Conservation (phyloP, 345 rosid genomes). For the Dipteronia dyeriana region DNA sequence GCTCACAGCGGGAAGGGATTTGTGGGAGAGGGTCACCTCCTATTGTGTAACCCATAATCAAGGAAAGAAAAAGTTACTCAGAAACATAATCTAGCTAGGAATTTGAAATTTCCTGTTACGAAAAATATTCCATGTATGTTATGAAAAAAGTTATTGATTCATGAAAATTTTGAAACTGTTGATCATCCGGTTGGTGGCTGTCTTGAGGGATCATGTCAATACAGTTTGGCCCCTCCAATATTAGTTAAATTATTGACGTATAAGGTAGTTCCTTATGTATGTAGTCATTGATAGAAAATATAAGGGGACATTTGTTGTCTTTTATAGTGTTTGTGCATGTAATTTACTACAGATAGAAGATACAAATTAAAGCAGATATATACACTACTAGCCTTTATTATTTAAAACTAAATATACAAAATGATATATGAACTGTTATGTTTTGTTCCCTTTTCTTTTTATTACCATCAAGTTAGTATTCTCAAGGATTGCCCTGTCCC, state of each 20-base stretch:
- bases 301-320: neutral
- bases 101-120: neutral
- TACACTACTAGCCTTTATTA: neutral
- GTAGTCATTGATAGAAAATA: neutral
- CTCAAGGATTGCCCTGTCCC: neutral
- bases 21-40: constrained; percentile 2
- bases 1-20: neutral
- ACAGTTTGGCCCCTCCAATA: neutral
- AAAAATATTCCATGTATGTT: neutral
- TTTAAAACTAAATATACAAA: neutral
- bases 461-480: neutral
- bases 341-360: too few species aligned
- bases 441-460: too few species aligned
- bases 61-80: neutral
- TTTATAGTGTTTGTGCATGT: neutral
- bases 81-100: neutral
- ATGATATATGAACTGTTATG: neutral
- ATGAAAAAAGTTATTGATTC: neutral
- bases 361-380: neutral
- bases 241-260: neutral
- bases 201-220: neutral
- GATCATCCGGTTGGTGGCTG: neutral
- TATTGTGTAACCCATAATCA: neutral
- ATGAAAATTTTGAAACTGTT: neutral
- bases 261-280: neutral